These are phyloP conservation scores for Colletotrichum neosansevieriae DNA, from an alignment of 2,329 filamentous ascomycete genomes.

Conservation along the genomic window DNA sequence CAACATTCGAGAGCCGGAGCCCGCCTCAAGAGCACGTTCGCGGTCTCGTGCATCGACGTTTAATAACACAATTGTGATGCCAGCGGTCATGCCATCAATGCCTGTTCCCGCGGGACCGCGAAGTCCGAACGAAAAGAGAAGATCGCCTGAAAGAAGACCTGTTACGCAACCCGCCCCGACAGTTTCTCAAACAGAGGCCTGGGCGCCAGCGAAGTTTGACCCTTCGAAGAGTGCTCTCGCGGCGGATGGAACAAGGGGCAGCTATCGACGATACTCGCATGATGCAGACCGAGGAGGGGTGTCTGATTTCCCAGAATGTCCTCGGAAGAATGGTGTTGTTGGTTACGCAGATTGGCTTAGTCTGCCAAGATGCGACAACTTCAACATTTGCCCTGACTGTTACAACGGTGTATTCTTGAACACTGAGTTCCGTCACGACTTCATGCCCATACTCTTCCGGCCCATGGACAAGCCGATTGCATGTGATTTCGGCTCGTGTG, in stretches of 20 bases:
- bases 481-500: constrained; percentile 82
- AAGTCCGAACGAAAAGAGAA: constrained; percentile 43
- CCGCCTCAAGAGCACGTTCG: constrained; percentile 30
- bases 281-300: constrained; percentile 58
- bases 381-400: constrained; percentile 88
- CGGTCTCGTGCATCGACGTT: constrained; percentile 47
- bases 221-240: constrained; percentile 51
- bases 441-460: constrained; percentile 71
- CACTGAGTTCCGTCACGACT: constrained; percentile 75
- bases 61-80: constrained; percentile 38
- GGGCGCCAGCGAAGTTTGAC: constrained; percentile 61
- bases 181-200: constrained; percentile 45
- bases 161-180: constrained; percentile 4
- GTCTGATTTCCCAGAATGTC: constrained; percentile 74
- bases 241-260: constrained; percentile 56
- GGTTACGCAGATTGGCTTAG: constrained; percentile 85
- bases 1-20: constrained; percentile 29
- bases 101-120: constrained; percentile 41
- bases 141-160: constrained; percentile 40
- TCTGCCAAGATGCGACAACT: constrained; percentile 74
- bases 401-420: constrained; percentile 76
- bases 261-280: constrained; percentile 68
- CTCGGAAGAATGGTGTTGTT: constrained; percentile 70
- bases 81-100: constrained; percentile 42
- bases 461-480: constrained; percentile 68